A percentile compares a stretch with the other conserved stretches of the same genome.
Conservation (phyloP, 192 early-diverging fungal species). For the Coemansia sp. region DNA sequence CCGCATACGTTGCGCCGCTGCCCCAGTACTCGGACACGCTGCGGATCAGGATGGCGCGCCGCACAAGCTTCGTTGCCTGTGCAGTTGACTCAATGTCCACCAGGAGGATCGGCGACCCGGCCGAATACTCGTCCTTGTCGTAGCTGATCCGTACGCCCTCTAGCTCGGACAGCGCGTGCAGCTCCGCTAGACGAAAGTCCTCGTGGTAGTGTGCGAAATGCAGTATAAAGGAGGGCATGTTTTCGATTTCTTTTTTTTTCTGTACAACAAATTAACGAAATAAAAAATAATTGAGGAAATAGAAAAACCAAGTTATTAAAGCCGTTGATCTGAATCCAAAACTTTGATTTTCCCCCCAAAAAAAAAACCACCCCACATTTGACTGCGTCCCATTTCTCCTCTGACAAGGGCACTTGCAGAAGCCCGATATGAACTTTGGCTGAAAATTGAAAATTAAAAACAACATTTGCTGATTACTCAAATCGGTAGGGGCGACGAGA, state of each 20-base stretch:
- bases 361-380: too few species aligned
- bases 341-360: too few species aligned
- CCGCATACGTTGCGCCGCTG: conserved; percentile 59
- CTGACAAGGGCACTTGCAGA: too few species aligned
- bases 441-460: too few species aligned
- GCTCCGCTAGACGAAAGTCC: conserved; percentile 79
- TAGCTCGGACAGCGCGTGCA: conserved; percentile 76
- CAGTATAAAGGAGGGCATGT: conserved; percentile 55
- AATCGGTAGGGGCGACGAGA: too few species aligned
- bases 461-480: too few species aligned
- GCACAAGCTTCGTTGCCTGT: conserved; percentile 70
- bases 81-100: conserved; percentile 68
- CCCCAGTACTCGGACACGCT: conserved; percentile 80
- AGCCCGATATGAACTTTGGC: too few species aligned
- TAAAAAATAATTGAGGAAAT: not conserved
- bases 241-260: not conserved
- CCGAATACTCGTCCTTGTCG: conserved; percentile 60
- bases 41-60: conserved; percentile 78
- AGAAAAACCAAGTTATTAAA: not conserved
- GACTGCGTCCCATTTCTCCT: too few species aligned
- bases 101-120: conserved; percentile 77
- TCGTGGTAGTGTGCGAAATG: conserved; percentile 73
- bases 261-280: not conserved
- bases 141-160: conserved; percentile 70
- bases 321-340: too few species aligned